These are phyloP conservation scores for Phytophthora pseudosyringae DNA, from an alignment of 352 stramenopile species.

Conservation along the genomic window DNA sequence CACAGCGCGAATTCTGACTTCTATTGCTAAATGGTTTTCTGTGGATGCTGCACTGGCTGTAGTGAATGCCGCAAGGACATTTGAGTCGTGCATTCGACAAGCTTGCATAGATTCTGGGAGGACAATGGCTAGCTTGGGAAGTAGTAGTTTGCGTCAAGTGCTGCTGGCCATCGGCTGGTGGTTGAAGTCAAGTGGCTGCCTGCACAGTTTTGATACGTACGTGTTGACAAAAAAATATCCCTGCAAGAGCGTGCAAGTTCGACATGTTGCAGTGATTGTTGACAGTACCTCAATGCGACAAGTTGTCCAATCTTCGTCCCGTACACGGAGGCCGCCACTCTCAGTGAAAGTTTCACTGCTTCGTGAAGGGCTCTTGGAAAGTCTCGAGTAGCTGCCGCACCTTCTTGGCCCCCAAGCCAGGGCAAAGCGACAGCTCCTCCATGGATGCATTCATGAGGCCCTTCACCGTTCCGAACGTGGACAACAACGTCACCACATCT, in stretches of 20 bases:
- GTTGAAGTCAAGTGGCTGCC: slow-evolving; percentile 1
- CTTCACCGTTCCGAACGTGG: slow-evolving; percentile 91
- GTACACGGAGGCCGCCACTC: not conserved
- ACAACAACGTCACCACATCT: slow-evolving; percentile 93
- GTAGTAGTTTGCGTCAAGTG: slow-evolving; percentile 28
- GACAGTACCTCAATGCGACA: slow-evolving; percentile 24
- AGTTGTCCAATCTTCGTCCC: slow-evolving; percentile 3
- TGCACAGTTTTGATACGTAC: slow-evolving; percentile 26
- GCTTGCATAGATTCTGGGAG: slow-evolving; percentile 5
- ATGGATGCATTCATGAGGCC: slow-evolving; percentile 91
- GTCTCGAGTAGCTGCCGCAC: slow-evolving; percentile 93
- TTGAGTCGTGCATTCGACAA: slow-evolving; percentile 19
- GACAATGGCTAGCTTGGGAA: slow-evolving; percentile 2
- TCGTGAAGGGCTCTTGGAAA: slow-evolving; percentile 93
- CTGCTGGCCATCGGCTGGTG: slow-evolving; percentile 8
- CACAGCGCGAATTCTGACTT: slow-evolving; percentile 33
- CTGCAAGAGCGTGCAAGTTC: slow-evolving; percentile 6
- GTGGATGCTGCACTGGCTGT: slow-evolving; percentile 27
- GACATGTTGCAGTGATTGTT: slow-evolving; percentile 29
- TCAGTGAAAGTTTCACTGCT: slow-evolving; percentile 49
- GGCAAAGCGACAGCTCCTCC: slow-evolving; percentile 94
- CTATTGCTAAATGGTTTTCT: slow-evolving; percentile 27
- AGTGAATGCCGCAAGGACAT: slow-evolving; percentile 52
- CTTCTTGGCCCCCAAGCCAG: slow-evolving; percentile 96
- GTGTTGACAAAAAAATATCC: slow-evolving; percentile 13